phyloP scores from a whole-genome alignment of 495 filamentous ascomycete species.

The Penicillium diatomitis region DNA sequence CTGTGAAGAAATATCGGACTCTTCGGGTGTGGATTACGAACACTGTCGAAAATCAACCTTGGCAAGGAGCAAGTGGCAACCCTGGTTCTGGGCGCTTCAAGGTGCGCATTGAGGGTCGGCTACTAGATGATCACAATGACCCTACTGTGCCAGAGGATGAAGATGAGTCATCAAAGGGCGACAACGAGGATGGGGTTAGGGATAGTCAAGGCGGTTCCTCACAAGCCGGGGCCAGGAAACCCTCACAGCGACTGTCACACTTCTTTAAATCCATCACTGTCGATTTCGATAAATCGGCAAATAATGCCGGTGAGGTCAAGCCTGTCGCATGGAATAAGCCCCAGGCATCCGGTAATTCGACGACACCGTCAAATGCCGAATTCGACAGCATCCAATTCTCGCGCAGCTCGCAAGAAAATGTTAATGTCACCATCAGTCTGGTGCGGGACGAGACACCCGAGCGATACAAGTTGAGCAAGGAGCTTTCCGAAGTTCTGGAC shows the following conservation, averaged over 20 bases:
- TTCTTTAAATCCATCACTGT: slow-evolving; percentile 91
- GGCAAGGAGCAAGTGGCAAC: slow-evolving; percentile 52
- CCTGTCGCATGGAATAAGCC: slow-evolving; percentile 68
- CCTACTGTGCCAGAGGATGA: slow-evolving; percentile 40
- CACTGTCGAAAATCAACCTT: slow-evolving; percentile 86
- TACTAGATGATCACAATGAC: slow-evolving; percentile 65
- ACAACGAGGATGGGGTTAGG: slow-evolving; percentile 55
- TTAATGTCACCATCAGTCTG: slow-evolving; percentile 84
- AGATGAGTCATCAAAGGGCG: slow-evolving; percentile 45
- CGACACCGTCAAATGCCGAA: slow-evolving; percentile 48
- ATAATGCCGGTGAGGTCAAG: slow-evolving; percentile 45
- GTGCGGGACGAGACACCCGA: slow-evolving; percentile 79
- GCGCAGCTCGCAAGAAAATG: slow-evolving; percentile 81
- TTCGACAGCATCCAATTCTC: slow-evolving; percentile 92
- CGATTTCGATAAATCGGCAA: slow-evolving; percentile 64
- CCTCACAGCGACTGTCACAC: slow-evolving; percentile 65
- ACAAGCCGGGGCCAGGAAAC: slow-evolving; percentile 34
- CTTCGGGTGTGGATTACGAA: slow-evolving; percentile 94
- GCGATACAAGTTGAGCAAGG: slow-evolving; percentile 65
- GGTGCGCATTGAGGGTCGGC: slow-evolving; percentile 86
- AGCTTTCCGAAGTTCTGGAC: slow-evolving; percentile 78
- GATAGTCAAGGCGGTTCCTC: slow-evolving; percentile 21
- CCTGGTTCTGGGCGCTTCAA: slow-evolving; percentile 59
- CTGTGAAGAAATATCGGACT: slow-evolving; percentile 72
- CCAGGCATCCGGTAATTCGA: slow-evolving; percentile 42